These are phyloP conservation scores for Pachyrhizus erosus DNA, from an alignment of 306 rosid genomes.

Conservation along the genomic window DNA sequence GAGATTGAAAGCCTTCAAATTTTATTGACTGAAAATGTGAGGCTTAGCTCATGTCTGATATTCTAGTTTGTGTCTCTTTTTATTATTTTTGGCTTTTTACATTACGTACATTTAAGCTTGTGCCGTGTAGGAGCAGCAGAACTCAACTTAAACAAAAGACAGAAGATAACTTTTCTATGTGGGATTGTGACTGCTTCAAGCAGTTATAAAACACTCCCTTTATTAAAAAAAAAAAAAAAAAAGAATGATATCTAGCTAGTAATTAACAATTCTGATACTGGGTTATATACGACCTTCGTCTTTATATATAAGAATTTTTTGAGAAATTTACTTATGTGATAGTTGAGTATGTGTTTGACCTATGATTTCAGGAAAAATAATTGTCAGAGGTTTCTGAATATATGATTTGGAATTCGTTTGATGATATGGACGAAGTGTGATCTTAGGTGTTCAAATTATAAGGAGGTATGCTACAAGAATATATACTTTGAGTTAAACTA, in stretches of 20 bases:
- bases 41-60: conserved; percentile 36
- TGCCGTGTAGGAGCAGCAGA: conserved; percentile 25
- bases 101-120: not conserved
- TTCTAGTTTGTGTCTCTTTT: conserved; percentile 47
- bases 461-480: too few relatives aligned
- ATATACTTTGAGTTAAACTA: too few relatives aligned
- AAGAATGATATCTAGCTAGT: not conserved
- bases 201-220: not conserved
- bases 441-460: too few relatives aligned
- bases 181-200: not conserved
- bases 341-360: too few relatives aligned
- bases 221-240: not conserved
- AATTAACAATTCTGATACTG: too few relatives aligned
- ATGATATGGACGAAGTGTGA: too few relatives aligned
- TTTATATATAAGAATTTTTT: too few relatives aligned
- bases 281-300: too few relatives aligned
- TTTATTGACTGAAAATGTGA: not conserved
- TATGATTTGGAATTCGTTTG: too few relatives aligned
- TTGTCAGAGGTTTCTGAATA: too few relatives aligned
- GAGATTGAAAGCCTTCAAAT: not conserved
- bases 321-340: too few relatives aligned
- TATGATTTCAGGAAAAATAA: too few relatives aligned
- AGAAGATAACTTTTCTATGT: not conserved
- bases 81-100: not conserved
- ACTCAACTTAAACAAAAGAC: not conserved